Conservation (phyloP, 1,139 yeast genomes). For the Torulaspora pretoriensis region DNA sequence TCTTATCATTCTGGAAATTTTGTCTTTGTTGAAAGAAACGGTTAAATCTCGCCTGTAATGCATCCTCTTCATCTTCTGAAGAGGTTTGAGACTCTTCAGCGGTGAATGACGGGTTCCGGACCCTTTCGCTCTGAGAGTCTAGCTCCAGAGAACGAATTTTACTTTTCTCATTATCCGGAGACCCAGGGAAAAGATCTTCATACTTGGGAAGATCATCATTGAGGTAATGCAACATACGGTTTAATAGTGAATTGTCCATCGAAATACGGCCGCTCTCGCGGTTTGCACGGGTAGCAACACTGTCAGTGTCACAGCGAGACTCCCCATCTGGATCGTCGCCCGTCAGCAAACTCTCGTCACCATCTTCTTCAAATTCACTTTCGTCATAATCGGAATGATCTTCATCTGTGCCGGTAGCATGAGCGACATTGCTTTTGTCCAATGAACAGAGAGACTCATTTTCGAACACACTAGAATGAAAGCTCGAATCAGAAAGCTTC, state of each 20-base stretch:
- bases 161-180: constrained; percentile 21
- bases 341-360: constrained; percentile 31
- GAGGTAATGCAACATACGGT: constrained; percentile 58
- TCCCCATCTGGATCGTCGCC: constrained; percentile 28
- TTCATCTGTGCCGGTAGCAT: constrained; percentile 26
- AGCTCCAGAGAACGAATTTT: constrained; percentile 19
- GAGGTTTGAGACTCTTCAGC: constrained; percentile 28
- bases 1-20: constrained; percentile 73
- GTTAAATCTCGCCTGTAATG: constrained; percentile 50
- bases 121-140: constrained; percentile 15
- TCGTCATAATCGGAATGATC: constrained; percentile 30
- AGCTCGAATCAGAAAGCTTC: constrained; percentile 34
- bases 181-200: constrained; percentile 72
- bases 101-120: constrained; percentile 14
- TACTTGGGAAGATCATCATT: constrained; percentile 65
- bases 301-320: constrained; percentile 17
- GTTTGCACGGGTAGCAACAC: constrained; percentile 20
- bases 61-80: constrained; percentile 43
- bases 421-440: constrained; percentile 25
- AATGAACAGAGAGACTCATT: constrained; percentile 26
- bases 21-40: constrained; percentile 57
- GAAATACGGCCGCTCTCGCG: constrained; percentile 15
- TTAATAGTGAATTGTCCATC: constrained; percentile 48
- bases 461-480: constrained; percentile 66
- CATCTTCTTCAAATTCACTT: constrained; percentile 34